These are phyloP conservation scores for Biscutella auriculata DNA, from an alignment of 441 rosid species.

Conservation along the genomic window DNA sequence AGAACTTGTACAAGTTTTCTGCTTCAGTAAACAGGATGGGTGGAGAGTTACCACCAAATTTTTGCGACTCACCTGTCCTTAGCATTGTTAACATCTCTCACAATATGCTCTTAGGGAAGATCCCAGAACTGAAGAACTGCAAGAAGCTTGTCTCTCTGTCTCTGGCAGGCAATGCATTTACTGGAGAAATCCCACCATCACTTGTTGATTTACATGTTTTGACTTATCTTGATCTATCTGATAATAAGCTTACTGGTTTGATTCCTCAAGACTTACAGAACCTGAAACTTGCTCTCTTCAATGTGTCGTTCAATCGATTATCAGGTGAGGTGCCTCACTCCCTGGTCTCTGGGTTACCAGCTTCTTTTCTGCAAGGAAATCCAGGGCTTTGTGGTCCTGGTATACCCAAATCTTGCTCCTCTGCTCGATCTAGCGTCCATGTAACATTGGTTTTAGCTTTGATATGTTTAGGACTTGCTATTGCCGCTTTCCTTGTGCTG, in stretches of 20 bases:
- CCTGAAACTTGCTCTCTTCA: slow-evolving; percentile 62
- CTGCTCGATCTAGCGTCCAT: slow-evolving; percentile 21
- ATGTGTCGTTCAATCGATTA: slow-evolving; percentile 48
- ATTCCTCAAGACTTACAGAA: slow-evolving; percentile 50
- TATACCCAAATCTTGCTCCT: slow-evolving; percentile 50
- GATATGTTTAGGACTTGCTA: slow-evolving; percentile 52
- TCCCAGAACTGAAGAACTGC: slow-evolving; percentile 57
- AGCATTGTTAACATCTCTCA: slow-evolving; percentile 57
- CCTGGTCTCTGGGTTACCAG: slow-evolving; percentile 61
- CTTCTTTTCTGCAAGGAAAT: slow-evolving; percentile 82
- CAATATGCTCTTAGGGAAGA: slow-evolving; percentile 40
- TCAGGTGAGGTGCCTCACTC: slow-evolving; percentile 53
- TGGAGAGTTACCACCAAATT: slow-evolving; percentile 46
- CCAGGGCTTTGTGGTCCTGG: slow-evolving; percentile 79
- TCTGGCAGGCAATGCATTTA: slow-evolving; percentile 42
- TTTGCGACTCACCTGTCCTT: slow-evolving; percentile 60
- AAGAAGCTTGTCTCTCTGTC: slow-evolving; percentile 57
- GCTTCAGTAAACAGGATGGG: slow-evolving; percentile 39
- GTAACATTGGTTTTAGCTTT: slow-evolving; percentile 32
- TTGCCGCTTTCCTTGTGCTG: slow-evolving; percentile 29
- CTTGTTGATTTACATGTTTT: slow-evolving; percentile 51
- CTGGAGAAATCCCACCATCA: slow-evolving; percentile 41
- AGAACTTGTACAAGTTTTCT: slow-evolving; percentile 60
- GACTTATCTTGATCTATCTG: slow-evolving; percentile 61
- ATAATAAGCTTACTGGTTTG: slow-evolving; percentile 45